Evolutionary conservation across 1,284 basidiomycete species (phyloP).

Genomic region (Tilletia walkeri): DNA sequence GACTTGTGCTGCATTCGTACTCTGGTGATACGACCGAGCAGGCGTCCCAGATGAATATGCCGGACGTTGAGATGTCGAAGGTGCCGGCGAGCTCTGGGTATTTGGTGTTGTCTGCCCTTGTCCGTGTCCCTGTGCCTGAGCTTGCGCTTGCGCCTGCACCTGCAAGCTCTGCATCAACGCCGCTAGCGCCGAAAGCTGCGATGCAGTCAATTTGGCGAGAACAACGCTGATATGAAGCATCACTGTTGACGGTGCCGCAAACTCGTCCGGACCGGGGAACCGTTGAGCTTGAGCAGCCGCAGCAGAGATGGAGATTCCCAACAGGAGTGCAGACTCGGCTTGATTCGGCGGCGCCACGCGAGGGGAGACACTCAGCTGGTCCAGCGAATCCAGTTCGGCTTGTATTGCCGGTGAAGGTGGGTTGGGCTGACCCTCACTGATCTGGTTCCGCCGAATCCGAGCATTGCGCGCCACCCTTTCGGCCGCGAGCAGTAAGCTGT

Average conservation of each 20-base stretch:
- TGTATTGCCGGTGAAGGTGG: neutral
- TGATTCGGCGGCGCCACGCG: conserved; percentile 43
- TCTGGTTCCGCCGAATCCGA: neutral
- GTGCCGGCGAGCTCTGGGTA: too few species aligned
- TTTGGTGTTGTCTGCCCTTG: too few species aligned
- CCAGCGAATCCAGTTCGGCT: conserved; percentile 5
- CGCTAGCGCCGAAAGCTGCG: conserved; percentile 48
- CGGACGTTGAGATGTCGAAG: too few species aligned
- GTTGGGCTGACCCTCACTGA: neutral
- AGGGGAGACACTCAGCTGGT: conserved; percentile 4
- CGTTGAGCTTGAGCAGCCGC: neutral
- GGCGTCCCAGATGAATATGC: too few species aligned
- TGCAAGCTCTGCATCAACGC: conserved; percentile 50
- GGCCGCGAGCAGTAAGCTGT: conserved; percentile 5
- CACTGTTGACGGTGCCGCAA: conserved; percentile 30
- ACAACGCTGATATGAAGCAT: conserved; percentile 51
- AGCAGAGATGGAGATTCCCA: conserved; percentile 36
- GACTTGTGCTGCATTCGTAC: too few species aligned
- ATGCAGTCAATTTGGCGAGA: conserved; percentile 44
- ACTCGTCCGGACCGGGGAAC: conserved; percentile 12
- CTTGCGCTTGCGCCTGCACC: conserved; percentile 24
- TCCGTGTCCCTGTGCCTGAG: neutral
- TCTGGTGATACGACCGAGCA: too few species aligned
- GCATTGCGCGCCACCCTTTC: conserved; percentile 10
- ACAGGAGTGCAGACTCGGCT: conserved; percentile 43